A percentile compares a stretch with the other conserved stretches of the same genome.
These are phyloP conservation scores for Daldinia sp. DNA, from an alignment of 2,329 filamentous ascomycete species.

Conservation along the genomic window DNA sequence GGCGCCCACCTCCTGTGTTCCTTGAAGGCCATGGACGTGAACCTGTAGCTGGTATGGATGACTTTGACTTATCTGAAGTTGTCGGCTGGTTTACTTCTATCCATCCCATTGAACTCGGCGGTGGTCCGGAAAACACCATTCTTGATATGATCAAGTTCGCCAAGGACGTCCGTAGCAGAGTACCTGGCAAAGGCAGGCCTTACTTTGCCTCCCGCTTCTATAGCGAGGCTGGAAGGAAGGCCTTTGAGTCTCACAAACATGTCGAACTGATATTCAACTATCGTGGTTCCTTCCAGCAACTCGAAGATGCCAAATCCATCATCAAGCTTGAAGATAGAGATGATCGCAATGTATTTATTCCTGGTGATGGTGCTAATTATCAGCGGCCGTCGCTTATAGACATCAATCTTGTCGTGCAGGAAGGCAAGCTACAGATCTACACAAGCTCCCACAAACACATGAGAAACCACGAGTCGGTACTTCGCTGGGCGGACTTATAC, in stretches of 20 bases:
- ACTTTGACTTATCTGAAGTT: conserved; percentile 29
- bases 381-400: conserved; percentile 8
- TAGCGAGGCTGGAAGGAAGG: neutral
- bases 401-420: conserved; percentile 6
- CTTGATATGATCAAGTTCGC: conserved; percentile 5
- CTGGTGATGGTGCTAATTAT: neutral
- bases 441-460: conserved; percentile 4
- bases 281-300: conserved; percentile 35
- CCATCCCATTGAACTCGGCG: conserved; percentile 1
- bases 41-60: conserved; percentile 7
- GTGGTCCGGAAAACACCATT: neutral
- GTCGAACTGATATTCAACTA: conserved; percentile 53
- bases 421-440: conserved; percentile 1
- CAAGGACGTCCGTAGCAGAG: conserved; percentile 18
- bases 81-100: conserved; percentile 39
- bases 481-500: conserved; percentile 4
- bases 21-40: conserved; percentile 38
- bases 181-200: conserved; percentile 53
- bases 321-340: conserved; percentile 1
- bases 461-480: conserved; percentile 4
- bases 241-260: conserved; percentile 39
- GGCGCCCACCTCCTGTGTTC: conserved; percentile 25
- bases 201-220: conserved; percentile 55
- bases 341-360: conserved; percentile 8
- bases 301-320: conserved; percentile 24